Conservation (phyloP, 352 stramenopile genomes). For the Phytophthora melonis region DNA sequence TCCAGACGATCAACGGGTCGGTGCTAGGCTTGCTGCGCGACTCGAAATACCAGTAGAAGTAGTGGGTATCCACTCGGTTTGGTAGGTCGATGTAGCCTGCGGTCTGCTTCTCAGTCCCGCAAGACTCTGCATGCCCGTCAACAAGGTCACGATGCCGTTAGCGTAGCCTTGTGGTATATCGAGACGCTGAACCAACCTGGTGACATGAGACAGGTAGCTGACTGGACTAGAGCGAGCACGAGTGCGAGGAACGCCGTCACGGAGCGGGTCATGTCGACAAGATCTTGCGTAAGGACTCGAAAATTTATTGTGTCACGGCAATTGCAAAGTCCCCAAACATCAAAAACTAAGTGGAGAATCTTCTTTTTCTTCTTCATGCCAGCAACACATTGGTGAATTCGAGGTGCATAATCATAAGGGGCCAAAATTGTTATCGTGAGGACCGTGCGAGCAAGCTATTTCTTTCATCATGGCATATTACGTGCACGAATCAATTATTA, state of each 20-base stretch:
- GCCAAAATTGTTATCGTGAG: no score
- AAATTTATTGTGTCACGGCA: neutral
- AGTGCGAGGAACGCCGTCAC: neutral
- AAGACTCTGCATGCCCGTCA: neutral
- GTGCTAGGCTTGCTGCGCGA: conserved; percentile 42
- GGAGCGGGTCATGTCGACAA: neutral
- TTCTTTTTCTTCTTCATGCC: no score
- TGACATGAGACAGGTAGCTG: neutral
- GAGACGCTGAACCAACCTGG: neutral
- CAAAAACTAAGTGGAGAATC: neutral
- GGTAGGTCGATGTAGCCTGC: conserved; percentile 61
- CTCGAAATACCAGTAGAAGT: conserved; percentile 81
- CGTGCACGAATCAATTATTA: no score
- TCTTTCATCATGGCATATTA: no score
- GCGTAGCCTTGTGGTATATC: neutral
- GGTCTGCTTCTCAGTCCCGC: conserved; percentile 40
- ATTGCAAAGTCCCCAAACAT: neutral
- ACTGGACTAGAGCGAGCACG: neutral
- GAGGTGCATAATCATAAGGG: no score
- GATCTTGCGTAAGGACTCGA: neutral
- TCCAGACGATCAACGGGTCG: conserved; percentile 71
- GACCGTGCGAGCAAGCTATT: no score
- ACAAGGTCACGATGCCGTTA: neutral
- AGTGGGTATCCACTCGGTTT: conserved; percentile 64
- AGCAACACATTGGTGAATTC: no score